Conservation (phyloP, 768 basidiomycete species). For the Trametes cubensis region DNA sequence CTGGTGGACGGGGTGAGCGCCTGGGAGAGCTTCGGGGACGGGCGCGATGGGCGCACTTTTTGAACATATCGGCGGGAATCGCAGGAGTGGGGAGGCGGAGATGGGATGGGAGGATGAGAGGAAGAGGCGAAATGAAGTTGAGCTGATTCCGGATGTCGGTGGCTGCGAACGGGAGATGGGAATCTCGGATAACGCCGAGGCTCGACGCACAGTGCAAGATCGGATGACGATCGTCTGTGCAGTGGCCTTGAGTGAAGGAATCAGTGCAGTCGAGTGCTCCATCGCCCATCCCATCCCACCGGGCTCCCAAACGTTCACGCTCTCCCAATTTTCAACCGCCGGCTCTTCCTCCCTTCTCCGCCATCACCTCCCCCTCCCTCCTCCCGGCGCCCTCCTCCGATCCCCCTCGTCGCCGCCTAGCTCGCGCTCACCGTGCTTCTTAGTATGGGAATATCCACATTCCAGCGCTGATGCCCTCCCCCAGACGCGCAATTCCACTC, state of each 20-base stretch:
- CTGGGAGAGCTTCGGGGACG: not conserved
- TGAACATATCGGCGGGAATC: conserved; percentile 57
- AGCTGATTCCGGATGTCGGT: not conserved
- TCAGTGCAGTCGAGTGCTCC: too few relatives aligned
- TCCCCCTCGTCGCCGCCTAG: not conserved
- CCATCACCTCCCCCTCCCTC: not conserved
- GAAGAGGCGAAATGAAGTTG: not conserved
- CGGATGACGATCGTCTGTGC: not conserved
- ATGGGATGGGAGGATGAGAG: not conserved
- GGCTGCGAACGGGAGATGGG: not conserved
- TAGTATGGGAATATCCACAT: conserved; percentile 9
- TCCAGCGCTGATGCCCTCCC: conserved; percentile 6
- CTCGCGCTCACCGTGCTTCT: not conserved
- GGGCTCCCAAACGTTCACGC: too few relatives aligned
- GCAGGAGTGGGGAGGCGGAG: not conserved
- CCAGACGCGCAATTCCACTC: not conserved
- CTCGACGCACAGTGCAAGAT: too few relatives aligned
- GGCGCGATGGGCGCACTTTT: conserved; percentile 53
- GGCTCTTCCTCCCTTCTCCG: not conserved
- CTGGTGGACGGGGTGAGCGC: conserved; percentile 38
- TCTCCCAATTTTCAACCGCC: not conserved
- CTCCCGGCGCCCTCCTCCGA: not conserved
- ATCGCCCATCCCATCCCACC: too few relatives aligned
- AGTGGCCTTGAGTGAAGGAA: too few relatives aligned
- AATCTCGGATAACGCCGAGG: conserved; percentile 1